Evolutionary conservation across 2,329 filamentous ascomycete genomes (phyloP).

Genomic region (Orbilia brochopaga): DNA sequence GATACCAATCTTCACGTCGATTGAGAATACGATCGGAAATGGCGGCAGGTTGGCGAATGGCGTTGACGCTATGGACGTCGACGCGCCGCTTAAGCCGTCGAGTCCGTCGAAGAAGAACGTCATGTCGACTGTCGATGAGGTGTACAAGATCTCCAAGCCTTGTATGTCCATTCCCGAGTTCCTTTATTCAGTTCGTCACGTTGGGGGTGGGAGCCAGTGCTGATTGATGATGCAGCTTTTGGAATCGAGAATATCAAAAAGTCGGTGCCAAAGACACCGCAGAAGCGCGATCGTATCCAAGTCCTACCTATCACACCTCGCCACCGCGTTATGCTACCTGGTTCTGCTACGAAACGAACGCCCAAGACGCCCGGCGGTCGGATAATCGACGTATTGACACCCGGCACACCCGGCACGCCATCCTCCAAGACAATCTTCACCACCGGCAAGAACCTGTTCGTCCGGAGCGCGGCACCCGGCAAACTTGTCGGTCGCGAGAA

Average conservation of each 20-base stretch:
- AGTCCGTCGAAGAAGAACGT: slow-evolving; percentile 49
- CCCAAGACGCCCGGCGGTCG: slow-evolving; percentile 52
- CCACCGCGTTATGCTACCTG: slow-evolving; percentile 33
- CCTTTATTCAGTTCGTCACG: too few relatives aligned
- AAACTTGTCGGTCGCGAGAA: slow-evolving; percentile 78
- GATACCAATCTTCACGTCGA: slow-evolving; percentile 32
- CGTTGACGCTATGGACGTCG: slow-evolving; percentile 47
- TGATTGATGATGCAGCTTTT: too few relatives aligned
- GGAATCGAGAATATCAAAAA: slow-evolving; percentile 30
- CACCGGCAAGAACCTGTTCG: slow-evolving; percentile 83
- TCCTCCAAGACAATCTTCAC: slow-evolving; percentile 75
- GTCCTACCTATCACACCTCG: slow-evolving; percentile 53
- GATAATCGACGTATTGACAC: slow-evolving; percentile 41
- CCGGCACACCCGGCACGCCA: slow-evolving; percentile 48
- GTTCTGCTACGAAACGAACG: slow-evolving; percentile 33
- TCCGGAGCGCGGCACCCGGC: slow-evolving; percentile 75
- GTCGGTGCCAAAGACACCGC: slow-evolving; percentile 31
- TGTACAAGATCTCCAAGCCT: slow-evolving; percentile 40
- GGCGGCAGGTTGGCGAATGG: slow-evolving; percentile 5
- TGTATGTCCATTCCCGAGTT: slow-evolving; percentile 39
- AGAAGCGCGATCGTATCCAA: slow-evolving; percentile 46
- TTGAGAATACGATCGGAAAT: slow-evolving; percentile 16
- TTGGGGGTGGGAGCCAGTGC: too few relatives aligned
- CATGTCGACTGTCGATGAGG: slow-evolving; percentile 42
- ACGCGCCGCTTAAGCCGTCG: slow-evolving; percentile 41